Evolutionary conservation across 345 rosid genomes (phyloP).

Genomic region (Eucalyptus camaldulensis): DNA sequence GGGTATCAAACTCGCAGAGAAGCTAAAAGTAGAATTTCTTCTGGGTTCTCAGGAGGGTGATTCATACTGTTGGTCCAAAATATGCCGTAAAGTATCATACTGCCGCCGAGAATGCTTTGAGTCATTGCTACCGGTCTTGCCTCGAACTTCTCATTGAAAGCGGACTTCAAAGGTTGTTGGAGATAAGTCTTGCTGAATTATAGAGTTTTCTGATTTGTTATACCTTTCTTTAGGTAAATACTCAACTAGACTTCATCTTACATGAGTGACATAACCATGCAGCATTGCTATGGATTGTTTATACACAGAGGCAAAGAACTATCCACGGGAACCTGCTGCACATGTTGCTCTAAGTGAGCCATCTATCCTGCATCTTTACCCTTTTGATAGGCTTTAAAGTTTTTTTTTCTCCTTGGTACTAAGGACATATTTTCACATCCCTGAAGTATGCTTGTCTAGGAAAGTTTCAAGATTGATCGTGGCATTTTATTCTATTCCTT

Average conservation of each 20-base stretch:
- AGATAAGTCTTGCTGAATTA: neutral
- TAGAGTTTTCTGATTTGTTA: neutral
- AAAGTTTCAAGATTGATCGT: neutral
- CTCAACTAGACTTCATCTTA: constrained; percentile 7
- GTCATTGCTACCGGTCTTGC: constrained; percentile 96
- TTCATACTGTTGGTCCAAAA: constrained; percentile 97
- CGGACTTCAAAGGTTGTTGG: constrained; percentile 66
- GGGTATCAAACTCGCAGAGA: neutral
- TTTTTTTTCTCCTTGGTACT: neutral
- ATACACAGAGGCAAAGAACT: constrained; percentile 87
- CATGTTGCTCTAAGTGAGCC: constrained; percentile 95
- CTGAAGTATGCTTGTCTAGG: neutral
- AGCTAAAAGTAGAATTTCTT: neutral
- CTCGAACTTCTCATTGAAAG: constrained; percentile 88
- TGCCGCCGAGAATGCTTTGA: constrained; percentile 98
- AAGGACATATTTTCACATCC: neutral
- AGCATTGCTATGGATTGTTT: constrained; percentile 95
- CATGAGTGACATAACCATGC: constrained; percentile 13
- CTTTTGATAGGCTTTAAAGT: neutral
- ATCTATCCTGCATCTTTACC: neutral
- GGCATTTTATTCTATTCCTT: neutral
- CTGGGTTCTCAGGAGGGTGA: constrained; percentile 43
- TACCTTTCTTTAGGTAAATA: neutral
- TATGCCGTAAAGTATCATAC: constrained; percentile 96
- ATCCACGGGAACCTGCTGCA: constrained; percentile 98